Base-by-base conservation (phyloP, 176 grass and related monocot genomes). In the Tuctoria greenei region DNA sequence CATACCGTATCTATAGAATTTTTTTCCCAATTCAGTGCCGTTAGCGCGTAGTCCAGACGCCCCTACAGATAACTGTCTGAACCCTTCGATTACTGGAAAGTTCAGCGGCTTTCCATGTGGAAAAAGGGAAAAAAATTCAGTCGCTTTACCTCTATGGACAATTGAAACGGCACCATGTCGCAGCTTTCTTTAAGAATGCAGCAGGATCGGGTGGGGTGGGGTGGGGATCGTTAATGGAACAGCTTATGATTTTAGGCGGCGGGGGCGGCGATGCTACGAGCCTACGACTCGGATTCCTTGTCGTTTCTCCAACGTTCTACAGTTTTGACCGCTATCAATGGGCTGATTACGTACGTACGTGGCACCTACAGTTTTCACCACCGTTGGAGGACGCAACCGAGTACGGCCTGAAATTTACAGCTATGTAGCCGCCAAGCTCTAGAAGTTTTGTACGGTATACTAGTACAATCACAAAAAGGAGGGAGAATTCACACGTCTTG, bases 231-330 rank as follows among this genome's bases (percentile, higher is more conserved):
- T 59, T 49, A 61, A 34, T 12, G 2, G 31, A 74, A 85, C 41
- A 23, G 9, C 6, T 15, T 20, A 57, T 84, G 74, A 78, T 83
- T 83, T 51, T 65, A 66, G 61, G 6, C 57, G 51, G 75, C 75
- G 26, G 71, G n/a, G n/a, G n/a, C n/a, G n/a, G n/a, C n/a, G n/a
- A n/a, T n/a, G n/a, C n/a, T n/a, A n/a, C 72, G 16, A 76, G 62
- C 37, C 20, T 12, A 25, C 16, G n/a, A 25, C n/a, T 49, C 0
- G 3, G n/a, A 8, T 2, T 44, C 56, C 5, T 17, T 23, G 18
- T 61, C 17, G 38, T 20, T 46, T 17, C 15, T 47, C 6, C 13
- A 26, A 40, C 66, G 26, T 65, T 47, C 13, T 45, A 14, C 2
- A 4, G 45, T 51, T 67, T 66, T 27, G 6, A 10, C 9, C 16